A percentile compares a stretch with the other conserved stretches of the same genome.
These are phyloP conservation scores for Pleurostoma richardsiae DNA, from an alignment of 2,329 filamentous ascomycete genomes.

Conservation along the genomic window DNA sequence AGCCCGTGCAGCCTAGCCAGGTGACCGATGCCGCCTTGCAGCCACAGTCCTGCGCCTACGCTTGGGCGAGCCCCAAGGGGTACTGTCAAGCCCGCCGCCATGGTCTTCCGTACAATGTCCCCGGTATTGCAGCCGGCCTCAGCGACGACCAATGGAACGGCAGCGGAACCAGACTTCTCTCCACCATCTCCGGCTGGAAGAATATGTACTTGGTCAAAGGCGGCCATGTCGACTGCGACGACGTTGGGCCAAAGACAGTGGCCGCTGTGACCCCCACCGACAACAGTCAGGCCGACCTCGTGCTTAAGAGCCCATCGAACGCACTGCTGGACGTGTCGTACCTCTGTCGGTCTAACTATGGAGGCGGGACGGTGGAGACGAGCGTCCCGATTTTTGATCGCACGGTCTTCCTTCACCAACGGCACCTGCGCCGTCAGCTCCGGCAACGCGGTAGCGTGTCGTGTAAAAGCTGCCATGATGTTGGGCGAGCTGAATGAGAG, in stretches of 20 bases:
- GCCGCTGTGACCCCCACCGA: constrained; percentile 56
- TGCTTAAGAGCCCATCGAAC: constrained; percentile 51
- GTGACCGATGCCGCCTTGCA: constrained; percentile 62
- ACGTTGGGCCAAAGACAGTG: constrained; percentile 50
- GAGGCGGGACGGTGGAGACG: constrained; percentile 33
- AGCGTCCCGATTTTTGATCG: constrained; percentile 49
- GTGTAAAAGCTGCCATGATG: constrained; percentile 45
- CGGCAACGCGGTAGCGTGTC: constrained; percentile 33
- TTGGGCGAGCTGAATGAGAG: constrained; percentile 45
- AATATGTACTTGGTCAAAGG: constrained; percentile 46
- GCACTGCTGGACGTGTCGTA: constrained; percentile 47
- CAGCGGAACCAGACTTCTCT: constrained; percentile 10
- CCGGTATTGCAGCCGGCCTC: constrained; percentile 51
- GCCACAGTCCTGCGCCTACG: constrained; percentile 57
- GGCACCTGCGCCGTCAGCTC: constrained; percentile 38
- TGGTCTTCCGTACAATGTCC: constrained; percentile 44
- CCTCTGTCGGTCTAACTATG: constrained; percentile 37
- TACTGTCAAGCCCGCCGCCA: constrained; percentile 44
- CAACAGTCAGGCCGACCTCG: constrained; percentile 35
- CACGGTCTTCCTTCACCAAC: constrained; percentile 14
- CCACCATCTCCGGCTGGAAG: constrained; percentile 15
- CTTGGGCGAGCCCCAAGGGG: constrained; percentile 58
- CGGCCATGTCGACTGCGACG: constrained; percentile 53
- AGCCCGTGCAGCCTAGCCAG: constrained; percentile 51
- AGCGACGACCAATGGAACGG: constrained; percentile 37